Evolutionary conservation across 1,284 basidiomycete species (phyloP), one percentile per base, ranked within the genome.

Genomic region (Macrocystidia cucumis): DNA sequence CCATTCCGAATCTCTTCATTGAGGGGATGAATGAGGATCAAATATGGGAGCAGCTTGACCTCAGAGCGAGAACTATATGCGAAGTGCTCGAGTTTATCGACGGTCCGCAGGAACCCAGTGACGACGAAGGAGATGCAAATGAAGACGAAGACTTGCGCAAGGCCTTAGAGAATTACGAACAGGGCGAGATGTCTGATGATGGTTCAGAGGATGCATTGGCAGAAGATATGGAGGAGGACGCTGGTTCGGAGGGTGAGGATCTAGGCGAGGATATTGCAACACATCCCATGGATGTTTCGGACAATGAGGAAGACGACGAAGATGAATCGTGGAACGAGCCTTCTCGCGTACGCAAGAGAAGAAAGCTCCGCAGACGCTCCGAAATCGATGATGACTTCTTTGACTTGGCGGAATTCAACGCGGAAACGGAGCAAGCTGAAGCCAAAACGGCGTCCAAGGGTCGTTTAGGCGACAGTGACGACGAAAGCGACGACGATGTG

Each of bases 311-410:
- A 1, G 71, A 74, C 27, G 65, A 67, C 9, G 72, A 70, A 2
- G 60, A 58, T 5, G 62, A 63, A 8, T 59, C 60, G 18, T 29
- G 32, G 4, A 25, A 32, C 6, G 29, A 31, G 11, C 18, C 30
- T 11, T 33, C 30, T 8, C 37, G 39, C 11, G 43, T 42, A 49
- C 38, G 29, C 51, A 49, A 41, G 39, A 48, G 41, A 44, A 45
- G 40, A 41, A 57, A 46, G 48, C 32, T 38, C 47, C 12, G 50
- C 41, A 20, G 55, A 12, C 69, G 78, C 44, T 68, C 79, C 4
- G 74, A 73, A 31, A 73, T 98, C n/a, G 86, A 98, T 58, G 95
- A 98, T 55, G 78, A 73, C 17, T 98, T 98, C 65, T 98, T 98
- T 61, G 78, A 87, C 38, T 75, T 98, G 37, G 78, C 80, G 37